phyloP scores from a whole-genome alignment of 805 yeast species.

The Aciculoconidium aculeatum region DNA sequence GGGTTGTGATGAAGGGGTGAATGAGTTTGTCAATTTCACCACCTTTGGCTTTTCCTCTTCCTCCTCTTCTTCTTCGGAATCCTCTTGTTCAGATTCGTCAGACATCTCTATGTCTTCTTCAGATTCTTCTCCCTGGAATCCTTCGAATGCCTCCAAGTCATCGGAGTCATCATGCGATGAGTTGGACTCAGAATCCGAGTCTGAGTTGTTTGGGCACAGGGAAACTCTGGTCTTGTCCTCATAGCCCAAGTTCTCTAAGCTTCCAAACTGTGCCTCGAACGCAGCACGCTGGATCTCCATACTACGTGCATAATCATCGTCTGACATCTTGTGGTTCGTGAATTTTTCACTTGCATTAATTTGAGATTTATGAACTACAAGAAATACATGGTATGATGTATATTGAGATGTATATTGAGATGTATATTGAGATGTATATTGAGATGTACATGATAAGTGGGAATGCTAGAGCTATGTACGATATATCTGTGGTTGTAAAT shows the following conservation, averaged over 20 bases:
- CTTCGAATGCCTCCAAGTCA: too few species aligned
- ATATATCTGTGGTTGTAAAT: too few species aligned
- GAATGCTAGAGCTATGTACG: too few species aligned
- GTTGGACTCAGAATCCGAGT: too few species aligned
- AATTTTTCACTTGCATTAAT: too few species aligned
- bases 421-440: too few species aligned
- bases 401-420: too few species aligned
- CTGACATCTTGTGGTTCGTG: too few species aligned
- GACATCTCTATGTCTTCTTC: conserved; percentile 8
- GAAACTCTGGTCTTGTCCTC: conserved; percentile 33
- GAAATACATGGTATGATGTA: too few species aligned
- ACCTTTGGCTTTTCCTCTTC: conserved; percentile 34
- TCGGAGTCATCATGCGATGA: too few species aligned
- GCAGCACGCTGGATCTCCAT: conserved; percentile 52
- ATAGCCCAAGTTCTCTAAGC: conserved; percentile 48
- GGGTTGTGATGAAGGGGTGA: conserved; percentile 18
- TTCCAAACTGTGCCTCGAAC: conserved; percentile 62
- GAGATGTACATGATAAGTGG: too few species aligned
- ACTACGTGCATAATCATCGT: conserved; percentile 27
- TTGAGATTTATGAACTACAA: too few species aligned
- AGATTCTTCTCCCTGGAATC: conserved; percentile 8
- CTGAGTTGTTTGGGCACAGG: conserved; percentile 7
- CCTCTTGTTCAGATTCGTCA: conserved; percentile 9
- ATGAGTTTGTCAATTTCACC: conserved; percentile 40
- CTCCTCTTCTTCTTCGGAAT: conserved; percentile 4